phyloP scores from a whole-genome alignment of 1,284 basidiomycete species.

The Golubevia sp. region DNA sequence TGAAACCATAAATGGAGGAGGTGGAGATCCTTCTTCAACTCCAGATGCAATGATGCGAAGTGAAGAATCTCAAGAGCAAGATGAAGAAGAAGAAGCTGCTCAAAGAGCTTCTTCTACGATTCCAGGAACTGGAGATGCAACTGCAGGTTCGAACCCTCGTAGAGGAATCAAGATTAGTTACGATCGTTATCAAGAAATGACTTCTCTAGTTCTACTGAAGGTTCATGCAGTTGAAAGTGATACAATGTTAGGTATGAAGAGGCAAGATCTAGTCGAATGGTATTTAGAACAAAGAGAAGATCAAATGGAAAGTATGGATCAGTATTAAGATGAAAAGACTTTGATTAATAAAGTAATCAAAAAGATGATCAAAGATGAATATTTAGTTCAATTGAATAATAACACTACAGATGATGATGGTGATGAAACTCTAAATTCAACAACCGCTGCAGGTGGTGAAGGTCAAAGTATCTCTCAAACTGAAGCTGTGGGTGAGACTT shows the following conservation, averaged over 20 bases:
- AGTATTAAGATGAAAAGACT: conserved; percentile 89
- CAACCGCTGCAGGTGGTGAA: no score
- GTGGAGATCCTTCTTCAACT: conserved; percentile 29
- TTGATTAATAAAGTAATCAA: conserved; percentile 85
- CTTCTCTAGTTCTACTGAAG: conserved; percentile 83
- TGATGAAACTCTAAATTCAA: background rate
- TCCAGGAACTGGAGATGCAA: conserved; percentile 62
- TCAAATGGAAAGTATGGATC: conserved; percentile 80
- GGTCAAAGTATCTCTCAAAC: no score
- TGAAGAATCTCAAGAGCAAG: conserved; percentile 40
- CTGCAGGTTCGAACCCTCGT: conserved; percentile 66
- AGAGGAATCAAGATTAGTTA: conserved; percentile 89
- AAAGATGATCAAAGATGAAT: conserved; percentile 80
- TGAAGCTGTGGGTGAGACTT: background rate
- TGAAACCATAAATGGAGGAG: conserved; percentile 64
- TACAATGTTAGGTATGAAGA: conserved; percentile 77
- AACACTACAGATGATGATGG: conserved; percentile 6
- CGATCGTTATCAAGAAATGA: conserved; percentile 89
- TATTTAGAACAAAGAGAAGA: conserved; percentile 88
- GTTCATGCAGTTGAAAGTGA: conserved; percentile 78
- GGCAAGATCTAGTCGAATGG: conserved; percentile 92
- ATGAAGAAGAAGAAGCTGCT: conserved; percentile 65
- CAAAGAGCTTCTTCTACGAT: conserved; percentile 47
- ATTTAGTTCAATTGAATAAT: conserved; percentile 48
- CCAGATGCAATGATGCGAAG: conserved; percentile 1